These are phyloP conservation scores for Russula foetens DNA, from an alignment of 768 basidiomycete species.

Conservation along the genomic window DNA sequence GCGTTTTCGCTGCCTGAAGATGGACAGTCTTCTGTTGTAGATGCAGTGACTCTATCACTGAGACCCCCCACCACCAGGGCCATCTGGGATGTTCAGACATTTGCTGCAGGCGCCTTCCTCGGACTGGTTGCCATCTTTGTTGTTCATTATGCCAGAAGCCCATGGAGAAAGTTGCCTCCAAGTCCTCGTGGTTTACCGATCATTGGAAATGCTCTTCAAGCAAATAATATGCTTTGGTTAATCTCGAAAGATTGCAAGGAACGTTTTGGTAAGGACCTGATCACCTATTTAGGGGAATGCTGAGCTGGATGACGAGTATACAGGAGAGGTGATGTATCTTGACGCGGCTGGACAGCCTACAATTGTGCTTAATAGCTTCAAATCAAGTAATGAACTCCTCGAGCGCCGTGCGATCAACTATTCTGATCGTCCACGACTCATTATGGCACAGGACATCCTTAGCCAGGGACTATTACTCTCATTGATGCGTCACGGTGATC, in stretches of 20 bases:
- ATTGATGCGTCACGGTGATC: not conserved
- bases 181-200: not conserved
- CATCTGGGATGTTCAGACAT: not conserved
- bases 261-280: not conserved
- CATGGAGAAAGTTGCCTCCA: constrained; percentile 1
- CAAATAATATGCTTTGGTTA: not conserved
- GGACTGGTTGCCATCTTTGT: not conserved
- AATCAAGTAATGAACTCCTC: constrained; percentile 24
- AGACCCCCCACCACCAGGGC: not conserved
- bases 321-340: constrained; percentile 19
- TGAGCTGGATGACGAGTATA: not conserved
- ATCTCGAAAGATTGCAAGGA: not conserved
- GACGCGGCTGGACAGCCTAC: constrained; percentile 14
- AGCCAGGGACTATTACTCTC: constrained; percentile 1
- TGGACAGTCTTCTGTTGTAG: not conserved
- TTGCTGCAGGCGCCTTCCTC: not conserved
- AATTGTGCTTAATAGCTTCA: constrained; percentile 23
- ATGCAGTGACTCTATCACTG: not conserved
- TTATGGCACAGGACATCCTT: constrained; percentile 10
- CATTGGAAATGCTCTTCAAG: not conserved
- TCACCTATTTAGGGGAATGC: not conserved
- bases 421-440: constrained; percentile 20
- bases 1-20: not conserved
- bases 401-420: constrained; percentile 24
- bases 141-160: not conserved